Base-by-base conservation (phyloP, 441 rosid species). In the Theobroma grandiflorum region DNA sequence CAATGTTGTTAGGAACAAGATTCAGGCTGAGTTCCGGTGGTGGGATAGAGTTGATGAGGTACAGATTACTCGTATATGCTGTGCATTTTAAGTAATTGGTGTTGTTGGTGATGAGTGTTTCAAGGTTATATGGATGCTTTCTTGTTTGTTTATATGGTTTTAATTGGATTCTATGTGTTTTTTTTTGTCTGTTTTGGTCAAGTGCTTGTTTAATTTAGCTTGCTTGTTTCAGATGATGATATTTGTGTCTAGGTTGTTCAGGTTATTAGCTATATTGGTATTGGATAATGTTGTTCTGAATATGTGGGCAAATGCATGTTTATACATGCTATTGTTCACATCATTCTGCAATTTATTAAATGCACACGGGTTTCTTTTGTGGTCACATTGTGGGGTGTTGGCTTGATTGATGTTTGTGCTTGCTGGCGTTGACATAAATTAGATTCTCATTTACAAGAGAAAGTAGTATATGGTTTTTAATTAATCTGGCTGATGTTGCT, bases 41-140 rank as follows among this genome's bases (percentile, higher is more conserved):
- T 92, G 96, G 96, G 96, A 92, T 81, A 83, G 93, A 53, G 91
- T 91, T 4, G 92, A 83, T 38, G 87, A 90, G 93, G 96, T 92
- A 87, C 74, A 75, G 8, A 26, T 61, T 16, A 18, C 10, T 3
- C 18, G 10, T 20, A 2, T 40, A 12, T 5, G 42, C 64, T 43
- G 2, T 66, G 26, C n/a, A 70, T 50, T 64, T 4, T 35, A 35
- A 52, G 61, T 35, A 58, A 40, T 53, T 55, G 47, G 3, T 72
- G 7, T 37, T 37, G 63, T 53, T 37, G 64, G 6, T 18, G 62
- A 52, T 52, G 75, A 16, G 58, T 8, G 0, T 72, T 72, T 50
- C 18, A 50, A 37, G 18, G 3, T 12, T 74, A 72, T 59, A 20
- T 58, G 0, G 26, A 42, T 37, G 57, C 47, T 74, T 4, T 49